Evolutionary conservation across 768 basidiomycete genomes (phyloP).

Genomic region (Lactarius sanguifluus): DNA sequence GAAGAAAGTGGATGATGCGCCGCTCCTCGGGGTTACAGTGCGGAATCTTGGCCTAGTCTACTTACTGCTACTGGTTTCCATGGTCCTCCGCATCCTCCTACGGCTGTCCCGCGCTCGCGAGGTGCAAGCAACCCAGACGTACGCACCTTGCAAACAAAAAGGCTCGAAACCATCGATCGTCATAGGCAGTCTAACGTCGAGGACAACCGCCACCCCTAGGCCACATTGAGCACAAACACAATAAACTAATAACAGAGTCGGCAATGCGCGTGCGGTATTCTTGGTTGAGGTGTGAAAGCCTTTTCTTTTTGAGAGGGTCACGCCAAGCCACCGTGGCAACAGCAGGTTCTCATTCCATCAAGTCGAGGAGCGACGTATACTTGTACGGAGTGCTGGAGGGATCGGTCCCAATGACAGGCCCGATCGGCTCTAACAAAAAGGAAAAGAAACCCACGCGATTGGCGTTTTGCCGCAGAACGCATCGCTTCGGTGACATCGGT

Average conservation of each 20-base stretch:
- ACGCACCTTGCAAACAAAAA: not conserved
- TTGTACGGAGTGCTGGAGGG: not conserved
- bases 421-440: not conserved
- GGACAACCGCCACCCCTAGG: too few relatives aligned
- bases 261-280: too few relatives aligned
- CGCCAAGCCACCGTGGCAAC: too few relatives aligned
- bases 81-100: not conserved
- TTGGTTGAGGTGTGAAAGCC: too few relatives aligned
- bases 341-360: too few relatives aligned
- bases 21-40: not conserved
- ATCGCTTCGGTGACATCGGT: not conserved
- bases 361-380: not conserved
- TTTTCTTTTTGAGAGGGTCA: too few relatives aligned
- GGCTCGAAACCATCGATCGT: not conserved
- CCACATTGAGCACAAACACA: too few relatives aligned
- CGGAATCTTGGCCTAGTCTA: not conserved
- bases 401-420: not conserved
- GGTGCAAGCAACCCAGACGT: not conserved
- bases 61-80: not conserved
- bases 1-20: not conserved
- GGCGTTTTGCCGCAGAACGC: not conserved
- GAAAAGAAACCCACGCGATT: not conserved
- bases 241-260: too few relatives aligned
- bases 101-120: not conserved
- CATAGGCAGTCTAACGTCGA: not conserved